Evolutionary conservation across 208 protist genomes (phyloP).

Genomic region (Crithidia sp.): DNA sequence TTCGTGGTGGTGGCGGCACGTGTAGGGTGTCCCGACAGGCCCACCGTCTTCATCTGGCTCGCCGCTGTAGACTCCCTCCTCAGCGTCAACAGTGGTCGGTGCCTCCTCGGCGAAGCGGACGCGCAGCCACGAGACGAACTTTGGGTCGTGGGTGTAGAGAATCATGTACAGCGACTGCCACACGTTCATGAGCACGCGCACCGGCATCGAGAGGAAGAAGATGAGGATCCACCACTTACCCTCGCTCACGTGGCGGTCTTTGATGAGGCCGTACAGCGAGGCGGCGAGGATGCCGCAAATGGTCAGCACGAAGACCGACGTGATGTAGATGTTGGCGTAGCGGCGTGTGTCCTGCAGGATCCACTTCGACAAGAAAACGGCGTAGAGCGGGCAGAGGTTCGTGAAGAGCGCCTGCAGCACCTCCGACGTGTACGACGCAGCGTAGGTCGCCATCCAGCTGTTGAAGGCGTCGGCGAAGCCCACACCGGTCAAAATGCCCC

Average conservation of each 20-base stretch:
- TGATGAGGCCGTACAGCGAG: conserved; percentile 60
- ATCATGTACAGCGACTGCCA: conserved; percentile 88
- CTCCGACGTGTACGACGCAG: conserved; percentile 76
- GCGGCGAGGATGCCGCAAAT: conserved; percentile 66
- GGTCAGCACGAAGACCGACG: conserved; percentile 63
- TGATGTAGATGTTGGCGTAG: conserved; percentile 70
- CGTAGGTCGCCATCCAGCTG: conserved; percentile 80
- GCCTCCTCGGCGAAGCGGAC: conserved; percentile 14
- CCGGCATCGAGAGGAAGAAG: conserved; percentile 82
- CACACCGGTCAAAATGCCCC: conserved; percentile 57
- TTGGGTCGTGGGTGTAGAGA: conserved; percentile 68
- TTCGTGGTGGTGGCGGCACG: too few relatives aligned
- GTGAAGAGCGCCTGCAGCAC: conserved; percentile 82
- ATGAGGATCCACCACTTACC: conserved; percentile 76
- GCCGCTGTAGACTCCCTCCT: background rate
- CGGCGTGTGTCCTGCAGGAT: conserved; percentile 71
- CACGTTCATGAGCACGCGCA: conserved; percentile 81
- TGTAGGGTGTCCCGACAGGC: background rate
- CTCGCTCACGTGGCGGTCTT: conserved; percentile 38
- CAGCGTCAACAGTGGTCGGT: background rate
- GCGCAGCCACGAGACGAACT: conserved; percentile 54
- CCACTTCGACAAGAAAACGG: conserved; percentile 75
- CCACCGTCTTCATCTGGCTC: background rate
- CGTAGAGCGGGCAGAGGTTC: conserved; percentile 74
- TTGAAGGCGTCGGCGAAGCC: conserved; percentile 77